Conservation (phyloP, 2,329 filamentous ascomycete genomes). For the Fusarium pseudocircinatum region DNA sequence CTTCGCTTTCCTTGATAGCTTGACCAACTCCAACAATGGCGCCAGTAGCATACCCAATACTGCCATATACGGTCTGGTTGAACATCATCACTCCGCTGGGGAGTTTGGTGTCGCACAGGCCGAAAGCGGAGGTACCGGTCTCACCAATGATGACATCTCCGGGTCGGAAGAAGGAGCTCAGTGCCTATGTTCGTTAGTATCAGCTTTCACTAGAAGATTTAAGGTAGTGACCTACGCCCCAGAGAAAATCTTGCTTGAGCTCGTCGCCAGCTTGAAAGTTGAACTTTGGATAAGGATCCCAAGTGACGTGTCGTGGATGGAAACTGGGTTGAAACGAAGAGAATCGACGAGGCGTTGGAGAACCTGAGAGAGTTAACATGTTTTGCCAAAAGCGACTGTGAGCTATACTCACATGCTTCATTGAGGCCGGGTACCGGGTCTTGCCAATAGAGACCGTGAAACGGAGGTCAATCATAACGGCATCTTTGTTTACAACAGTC, state of each 20-base stretch:
- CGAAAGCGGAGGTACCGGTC: background rate
- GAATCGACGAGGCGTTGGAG: background rate
- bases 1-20: background rate
- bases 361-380: background rate
- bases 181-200: background rate
- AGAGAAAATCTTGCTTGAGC: background rate
- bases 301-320: background rate
- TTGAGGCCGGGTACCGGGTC: background rate
- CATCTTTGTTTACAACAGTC: background rate
- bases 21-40: background rate
- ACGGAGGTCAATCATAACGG: background rate
- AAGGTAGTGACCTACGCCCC: background rate
- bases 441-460: background rate
- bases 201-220: accelerated
- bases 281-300: background rate
- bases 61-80: background rate
- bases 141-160: background rate
- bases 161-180: background rate
- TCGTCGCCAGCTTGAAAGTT: background rate
- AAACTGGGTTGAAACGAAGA: background rate
- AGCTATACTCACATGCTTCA: background rate
- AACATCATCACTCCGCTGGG: background rate
- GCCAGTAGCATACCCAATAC: background rate
- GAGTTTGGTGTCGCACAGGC: background rate
- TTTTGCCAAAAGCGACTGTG: accelerated